Conservation (phyloP, 441 rosid genomes). For the Euphorbia celastroides region DNA sequence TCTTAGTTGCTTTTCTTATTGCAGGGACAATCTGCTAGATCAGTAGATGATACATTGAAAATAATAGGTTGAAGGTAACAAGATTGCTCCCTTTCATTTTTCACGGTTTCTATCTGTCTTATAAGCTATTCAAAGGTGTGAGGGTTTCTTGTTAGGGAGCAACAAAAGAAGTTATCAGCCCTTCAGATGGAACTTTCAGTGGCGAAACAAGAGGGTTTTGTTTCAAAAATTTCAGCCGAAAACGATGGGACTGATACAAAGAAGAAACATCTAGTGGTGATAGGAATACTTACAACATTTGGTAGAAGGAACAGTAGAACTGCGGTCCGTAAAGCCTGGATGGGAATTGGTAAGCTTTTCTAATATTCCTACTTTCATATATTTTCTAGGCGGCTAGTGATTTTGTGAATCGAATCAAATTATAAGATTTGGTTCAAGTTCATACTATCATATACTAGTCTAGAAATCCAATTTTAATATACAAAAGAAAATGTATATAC, state of each 20-base stretch:
- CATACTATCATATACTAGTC: too few species aligned
- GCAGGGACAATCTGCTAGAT: constrained; percentile 83
- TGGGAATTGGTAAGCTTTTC: constrained; percentile 71
- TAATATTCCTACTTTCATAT: neutral
- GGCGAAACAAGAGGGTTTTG: constrained; percentile 70
- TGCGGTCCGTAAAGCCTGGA: constrained; percentile 94
- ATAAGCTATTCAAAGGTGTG: constrained; percentile 8
- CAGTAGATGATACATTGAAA: constrained; percentile 90
- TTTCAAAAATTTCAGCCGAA: constrained; percentile 34
- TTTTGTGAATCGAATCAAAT: too few species aligned
- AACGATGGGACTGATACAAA: constrained; percentile 31
- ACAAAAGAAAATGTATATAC: too few species aligned
- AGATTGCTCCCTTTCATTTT: neutral
- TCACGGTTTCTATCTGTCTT: neutral
- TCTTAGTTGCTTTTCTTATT: constrained; percentile 7
- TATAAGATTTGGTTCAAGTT: too few species aligned
- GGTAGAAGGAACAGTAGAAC: constrained; percentile 75
- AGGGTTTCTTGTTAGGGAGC: constrained; percentile 56
- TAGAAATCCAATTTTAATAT: too few species aligned
- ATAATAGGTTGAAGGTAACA: constrained; percentile 83
- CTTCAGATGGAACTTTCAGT: constrained; percentile 66
- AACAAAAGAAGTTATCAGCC: constrained; percentile 63
- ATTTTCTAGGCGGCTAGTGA: too few species aligned
- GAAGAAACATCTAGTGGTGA: constrained; percentile 59
- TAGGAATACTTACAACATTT: constrained; percentile 69